Evolutionary conservation across 116 monocot genomes (phyloP).

Genomic region (Phalaenopsis hybrid): DNA sequence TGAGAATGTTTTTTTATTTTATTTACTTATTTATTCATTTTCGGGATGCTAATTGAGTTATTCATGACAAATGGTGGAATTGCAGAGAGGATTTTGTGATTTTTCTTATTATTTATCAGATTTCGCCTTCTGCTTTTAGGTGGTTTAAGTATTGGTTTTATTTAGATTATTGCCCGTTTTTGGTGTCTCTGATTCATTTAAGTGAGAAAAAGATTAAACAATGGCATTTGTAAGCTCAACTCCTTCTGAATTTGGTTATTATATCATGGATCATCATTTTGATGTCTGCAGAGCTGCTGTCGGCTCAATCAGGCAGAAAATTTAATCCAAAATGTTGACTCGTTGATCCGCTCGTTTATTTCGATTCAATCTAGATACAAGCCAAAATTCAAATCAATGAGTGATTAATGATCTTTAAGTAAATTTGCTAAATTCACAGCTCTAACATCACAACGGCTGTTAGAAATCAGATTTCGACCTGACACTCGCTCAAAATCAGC

Average conservation of each 20-base stretch:
- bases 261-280: not conserved
- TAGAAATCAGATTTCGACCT: no score
- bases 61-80: not conserved
- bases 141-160: not conserved
- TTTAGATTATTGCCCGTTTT: not conserved
- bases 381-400: no score
- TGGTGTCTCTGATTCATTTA: not conserved
- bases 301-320: no score
- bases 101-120: not conserved
- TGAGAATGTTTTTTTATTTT: slow-evolving; percentile 16
- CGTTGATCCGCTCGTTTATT: no score
- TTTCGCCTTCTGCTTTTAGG: not conserved
- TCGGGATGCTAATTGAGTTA: not conserved
- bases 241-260: not conserved
- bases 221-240: not conserved
- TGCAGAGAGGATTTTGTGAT: not conserved
- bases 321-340: no score
- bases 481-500: no score
- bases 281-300: not conserved
- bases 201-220: not conserved
- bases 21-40: no score
- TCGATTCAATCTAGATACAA: no score
- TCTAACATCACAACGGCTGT: no score
- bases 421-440: no score
- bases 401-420: no score